phyloP scores from a whole-genome alignment of 768 basidiomycete species.

The Leccinum truebloodii region DNA sequence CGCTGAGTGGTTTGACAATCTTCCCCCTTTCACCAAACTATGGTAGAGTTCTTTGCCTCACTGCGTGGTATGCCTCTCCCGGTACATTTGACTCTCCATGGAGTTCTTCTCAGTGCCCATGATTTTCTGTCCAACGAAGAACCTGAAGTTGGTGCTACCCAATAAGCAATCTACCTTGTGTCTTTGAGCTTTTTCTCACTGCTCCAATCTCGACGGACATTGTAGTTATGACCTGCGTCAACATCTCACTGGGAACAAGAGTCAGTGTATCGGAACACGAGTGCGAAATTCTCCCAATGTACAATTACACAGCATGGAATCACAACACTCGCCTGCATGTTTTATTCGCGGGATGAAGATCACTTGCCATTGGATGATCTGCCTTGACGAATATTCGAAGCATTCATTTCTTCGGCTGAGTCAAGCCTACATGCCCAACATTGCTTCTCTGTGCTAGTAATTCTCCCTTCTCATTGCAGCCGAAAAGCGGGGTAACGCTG shows the following conservation, averaged over 20 bases:
- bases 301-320: too few relatives aligned
- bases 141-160: not conserved
- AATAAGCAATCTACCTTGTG: not conserved
- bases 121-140: not conserved
- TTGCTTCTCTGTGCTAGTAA: too few relatives aligned
- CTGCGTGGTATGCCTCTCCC: not conserved
- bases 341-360: too few relatives aligned
- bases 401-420: too few relatives aligned
- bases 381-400: too few relatives aligned
- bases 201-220: not conserved
- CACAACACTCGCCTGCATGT: too few relatives aligned
- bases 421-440: too few relatives aligned
- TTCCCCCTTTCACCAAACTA: not conserved
- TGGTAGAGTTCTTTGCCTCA: not conserved
- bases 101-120: not conserved
- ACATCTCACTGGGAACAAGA: not conserved
- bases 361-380: too few relatives aligned
- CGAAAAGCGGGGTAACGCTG: too few relatives aligned
- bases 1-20: not conserved
- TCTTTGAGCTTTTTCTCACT: not conserved
- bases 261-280: not conserved
- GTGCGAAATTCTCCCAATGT: too few relatives aligned
- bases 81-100: not conserved
- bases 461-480: too few relatives aligned
- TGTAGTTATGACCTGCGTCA: not conserved